Conservation (phyloP, 169 alveolate genomes). For the Babesia caballi region DNA sequence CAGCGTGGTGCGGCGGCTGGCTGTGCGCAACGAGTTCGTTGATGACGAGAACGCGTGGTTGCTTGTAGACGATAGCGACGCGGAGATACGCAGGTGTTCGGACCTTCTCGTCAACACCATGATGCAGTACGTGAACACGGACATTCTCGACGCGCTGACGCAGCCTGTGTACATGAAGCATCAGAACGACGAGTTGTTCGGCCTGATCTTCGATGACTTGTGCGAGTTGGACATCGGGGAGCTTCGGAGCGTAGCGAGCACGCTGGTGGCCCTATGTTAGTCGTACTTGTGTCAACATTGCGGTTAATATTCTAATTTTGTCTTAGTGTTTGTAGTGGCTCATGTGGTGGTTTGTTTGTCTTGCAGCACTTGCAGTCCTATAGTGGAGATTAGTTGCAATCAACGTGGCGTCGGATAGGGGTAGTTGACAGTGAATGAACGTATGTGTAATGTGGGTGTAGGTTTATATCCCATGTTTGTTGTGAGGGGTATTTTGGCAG, state of each 20-base stretch:
- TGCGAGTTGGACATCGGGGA: conserved; percentile 3
- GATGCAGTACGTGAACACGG: conserved; percentile 52
- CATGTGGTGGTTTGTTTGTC: too few relatives aligned
- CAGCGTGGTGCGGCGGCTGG: conserved; percentile 38
- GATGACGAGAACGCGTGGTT: conserved; percentile 48
- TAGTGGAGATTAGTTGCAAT: too few relatives aligned
- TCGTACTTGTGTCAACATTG: too few relatives aligned
- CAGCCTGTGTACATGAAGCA: conserved; percentile 52
- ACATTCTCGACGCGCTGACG: conserved; percentile 45
- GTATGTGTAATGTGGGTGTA: too few relatives aligned
- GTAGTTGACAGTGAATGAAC: too few relatives aligned
- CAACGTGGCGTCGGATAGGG: too few relatives aligned
- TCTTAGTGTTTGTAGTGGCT: too few relatives aligned
- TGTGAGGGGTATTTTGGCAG: too few relatives aligned
- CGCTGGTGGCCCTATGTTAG: not conserved
- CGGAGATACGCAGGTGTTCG: conserved; percentile 36
- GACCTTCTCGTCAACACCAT: conserved; percentile 31
- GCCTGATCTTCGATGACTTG: conserved; percentile 16
- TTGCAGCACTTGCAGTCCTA: too few relatives aligned
- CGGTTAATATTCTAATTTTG: too few relatives aligned
- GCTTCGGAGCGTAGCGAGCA: not conserved
- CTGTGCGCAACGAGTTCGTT: conserved; percentile 1
- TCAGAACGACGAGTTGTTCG: conserved; percentile 18
- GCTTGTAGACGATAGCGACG: conserved; percentile 36
- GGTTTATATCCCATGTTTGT: too few relatives aligned